A percentile compares a stretch with the other conserved stretches of the same genome.
phyloP scores from a whole-genome alignment of 257 asterid genomes.

The Solanum neorickii region DNA sequence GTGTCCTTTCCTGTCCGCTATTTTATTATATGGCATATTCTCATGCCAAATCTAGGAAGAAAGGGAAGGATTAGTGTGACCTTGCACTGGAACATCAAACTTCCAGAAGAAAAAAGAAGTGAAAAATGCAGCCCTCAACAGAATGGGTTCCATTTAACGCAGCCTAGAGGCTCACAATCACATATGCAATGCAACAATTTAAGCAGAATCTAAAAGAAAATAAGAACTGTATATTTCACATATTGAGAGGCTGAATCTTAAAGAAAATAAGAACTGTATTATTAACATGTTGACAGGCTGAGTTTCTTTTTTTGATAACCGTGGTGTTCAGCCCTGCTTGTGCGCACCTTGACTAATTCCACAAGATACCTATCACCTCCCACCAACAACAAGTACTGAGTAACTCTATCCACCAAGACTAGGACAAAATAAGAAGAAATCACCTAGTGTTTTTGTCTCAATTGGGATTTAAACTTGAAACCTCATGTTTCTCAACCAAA shows the following conservation, averaged over 20 bases:
- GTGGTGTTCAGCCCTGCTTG: background rate
- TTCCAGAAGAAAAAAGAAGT: background rate
- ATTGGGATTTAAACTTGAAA: background rate
- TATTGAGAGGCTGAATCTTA: background rate
- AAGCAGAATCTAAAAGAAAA: background rate
- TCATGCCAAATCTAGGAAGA: constrained; percentile 84
- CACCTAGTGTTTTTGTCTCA: background rate
- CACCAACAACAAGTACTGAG: background rate
- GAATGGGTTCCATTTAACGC: background rate
- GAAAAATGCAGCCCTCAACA: background rate
- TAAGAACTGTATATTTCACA: background rate
- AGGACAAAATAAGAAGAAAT: background rate
- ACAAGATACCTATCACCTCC: background rate
- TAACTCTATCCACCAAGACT: background rate
- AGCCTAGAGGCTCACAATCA: background rate
- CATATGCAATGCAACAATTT: background rate
- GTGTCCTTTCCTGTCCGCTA: constrained; percentile 95
- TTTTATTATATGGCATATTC: constrained; percentile 85
- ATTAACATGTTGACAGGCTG: background rate
- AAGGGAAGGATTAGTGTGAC: background rate
- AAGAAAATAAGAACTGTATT: background rate
- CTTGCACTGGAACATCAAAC: background rate
- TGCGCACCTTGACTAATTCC: background rate
- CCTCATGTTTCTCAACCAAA: background rate
- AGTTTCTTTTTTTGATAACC: background rate